Evolutionary conservation across 495 filamentous ascomycete species (phyloP).

Genomic region (Neurospora hispaniola): DNA sequence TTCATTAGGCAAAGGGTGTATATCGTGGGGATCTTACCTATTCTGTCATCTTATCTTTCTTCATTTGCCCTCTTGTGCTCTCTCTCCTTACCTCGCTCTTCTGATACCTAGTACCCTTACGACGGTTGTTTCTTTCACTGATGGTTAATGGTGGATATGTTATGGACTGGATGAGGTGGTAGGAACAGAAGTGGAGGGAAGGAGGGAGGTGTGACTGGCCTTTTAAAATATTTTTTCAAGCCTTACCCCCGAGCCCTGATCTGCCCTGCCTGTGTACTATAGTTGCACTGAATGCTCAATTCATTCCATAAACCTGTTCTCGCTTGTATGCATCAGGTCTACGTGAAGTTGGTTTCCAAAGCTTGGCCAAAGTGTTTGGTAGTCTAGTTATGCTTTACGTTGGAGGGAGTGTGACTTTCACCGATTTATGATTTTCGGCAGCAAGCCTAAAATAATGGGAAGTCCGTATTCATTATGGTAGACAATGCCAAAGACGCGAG

Average conservation of each 20-base stretch:
- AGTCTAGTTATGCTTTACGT: neutral
- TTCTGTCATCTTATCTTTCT: conserved; percentile 6
- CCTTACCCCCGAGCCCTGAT: neutral
- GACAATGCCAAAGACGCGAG: neutral
- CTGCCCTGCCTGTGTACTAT: conserved; percentile 4
- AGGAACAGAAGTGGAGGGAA: neutral
- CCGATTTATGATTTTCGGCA: neutral
- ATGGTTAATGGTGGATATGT: neutral
- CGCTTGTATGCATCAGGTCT: neutral
- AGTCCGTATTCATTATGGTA: neutral
- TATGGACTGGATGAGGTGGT: neutral
- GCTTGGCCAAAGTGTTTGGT: neutral
- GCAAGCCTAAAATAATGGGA: neutral
- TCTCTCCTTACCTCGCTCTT: conserved; percentile 1
- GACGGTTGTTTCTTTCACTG: neutral
- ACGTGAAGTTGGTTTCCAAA: neutral
- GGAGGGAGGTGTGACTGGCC: neutral
- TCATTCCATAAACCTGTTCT: conserved; percentile 15
- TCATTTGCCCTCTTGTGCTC: conserved; percentile 1
- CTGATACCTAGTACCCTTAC: neutral
- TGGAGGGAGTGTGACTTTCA: neutral
- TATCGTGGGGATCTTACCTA: neutral
- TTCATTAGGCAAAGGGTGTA: neutral
- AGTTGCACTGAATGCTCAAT: conserved; percentile 14
- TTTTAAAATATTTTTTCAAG: neutral